Conservation (phyloP, 23 red algal species). For the Chondrus crispus region DNA sequence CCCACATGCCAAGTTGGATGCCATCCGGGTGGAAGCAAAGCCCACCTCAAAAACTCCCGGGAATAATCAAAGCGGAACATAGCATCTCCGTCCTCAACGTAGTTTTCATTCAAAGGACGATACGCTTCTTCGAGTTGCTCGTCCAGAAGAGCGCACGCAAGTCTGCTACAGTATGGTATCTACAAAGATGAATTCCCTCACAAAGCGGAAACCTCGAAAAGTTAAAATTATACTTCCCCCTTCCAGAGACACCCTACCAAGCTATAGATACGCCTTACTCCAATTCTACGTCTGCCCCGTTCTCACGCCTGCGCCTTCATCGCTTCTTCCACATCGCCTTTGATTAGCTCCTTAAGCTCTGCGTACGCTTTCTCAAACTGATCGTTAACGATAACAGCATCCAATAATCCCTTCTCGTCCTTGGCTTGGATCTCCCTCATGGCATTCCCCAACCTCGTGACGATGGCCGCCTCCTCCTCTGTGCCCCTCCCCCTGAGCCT, state of each 20-base stretch:
- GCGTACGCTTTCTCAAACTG: conserved; percentile 62
- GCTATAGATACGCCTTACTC: no score
- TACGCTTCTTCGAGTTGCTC: conserved; percentile 83
- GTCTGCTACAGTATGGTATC: no score
- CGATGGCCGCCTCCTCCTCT: conserved; percentile 71
- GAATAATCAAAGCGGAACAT: conserved; percentile 99
- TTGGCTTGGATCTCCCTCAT: conserved; percentile 76
- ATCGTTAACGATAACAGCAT: conserved; percentile 84
- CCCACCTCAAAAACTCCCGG: conserved; percentile 90
- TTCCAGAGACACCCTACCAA: no score
- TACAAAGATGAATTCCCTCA: no score
- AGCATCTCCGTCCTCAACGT: conserved; percentile 94
- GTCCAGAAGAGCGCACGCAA: no score
- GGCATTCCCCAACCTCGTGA: conserved; percentile 63
- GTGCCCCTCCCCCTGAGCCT: conserved; percentile 83
- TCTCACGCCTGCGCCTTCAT: neutral
- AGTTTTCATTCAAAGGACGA: conserved; percentile 83
- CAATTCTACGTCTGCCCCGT: no score
- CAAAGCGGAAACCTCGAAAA: no score
- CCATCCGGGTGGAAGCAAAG: conserved; percentile 90
- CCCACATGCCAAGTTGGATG: conserved; percentile 83
- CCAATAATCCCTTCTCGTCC: conserved; percentile 80
- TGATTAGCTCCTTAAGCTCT: conserved; percentile 53
- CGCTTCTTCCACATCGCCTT: conserved; percentile 45
- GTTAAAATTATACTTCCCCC: no score